Base-by-base conservation (phyloP, 2,329 filamentous ascomycete species). In the Pseudogymnoascus sp. region DNA sequence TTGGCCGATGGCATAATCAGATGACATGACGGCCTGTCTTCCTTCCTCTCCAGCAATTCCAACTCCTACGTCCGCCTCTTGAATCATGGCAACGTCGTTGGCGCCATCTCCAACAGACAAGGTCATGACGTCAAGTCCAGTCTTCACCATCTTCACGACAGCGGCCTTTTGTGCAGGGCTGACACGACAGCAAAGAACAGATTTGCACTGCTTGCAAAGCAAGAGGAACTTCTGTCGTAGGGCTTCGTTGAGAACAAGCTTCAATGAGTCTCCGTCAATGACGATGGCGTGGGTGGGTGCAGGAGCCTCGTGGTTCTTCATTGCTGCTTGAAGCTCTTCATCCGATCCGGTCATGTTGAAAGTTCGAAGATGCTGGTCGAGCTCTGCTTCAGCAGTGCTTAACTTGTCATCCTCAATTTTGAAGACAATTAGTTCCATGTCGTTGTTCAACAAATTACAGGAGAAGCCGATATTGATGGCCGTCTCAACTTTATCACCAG, bases 381-480 rank as follows among this genome's bases (percentile, higher is more conserved):
- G 81, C 69, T 93, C 83, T 62, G 83, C 81, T 67, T 89, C 87
- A 1, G 91, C 83, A 37, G 80, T 78, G 15, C 83, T 77, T 9
- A 78, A 72, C 65, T 88, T 83, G 63, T 92, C 88, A 67, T 96
- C 91, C 1, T 90, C 84, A 31, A 95, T 83, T 73, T 96, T 96
- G 69, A 99, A 82, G 59, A 96, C 86, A 67, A 99, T 90, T 66
- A 99, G 80, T 69, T 99, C 95, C 95, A 99, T 97, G 69, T 96
- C 91, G 75, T 97, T 99, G 77, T 93, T 92, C 63, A 99, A 84
- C 33, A 99, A 82, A 70, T 99, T 99, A 80, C 96, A 99, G 10
- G 96, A 99, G 77, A 97, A 99, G 2, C 95, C 95, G 73, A 99
- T 99, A 78, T 99, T 99, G 85, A 99, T 99, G 64, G 96, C 95